A percentile compares a stretch with the other conserved stretches of the same genome.
Conservation (phyloP, 306 rosid species). For the Cucumis sativus region Cucumber_9930_V3 NC_026656.2:24217001-24217500, state of each 20-base stretch:
- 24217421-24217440: constrained; percentile 92
- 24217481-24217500: neutral
- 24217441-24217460: neutral
- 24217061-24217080: too few species aligned
- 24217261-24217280: neutral
- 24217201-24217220: too few species aligned
- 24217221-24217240: neutral
- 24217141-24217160: too few species aligned
- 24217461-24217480: neutral
- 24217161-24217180: too few species aligned
- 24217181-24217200: too few species aligned
- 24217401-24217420: constrained; percentile 52
- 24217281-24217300: neutral
- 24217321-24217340: constrained; percentile 77
- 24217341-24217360: constrained; percentile 37
- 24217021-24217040: too few species aligned
- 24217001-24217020: too few species aligned
- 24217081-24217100: too few species aligned
- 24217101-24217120: too few species aligned
- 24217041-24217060: too few species aligned
- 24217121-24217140: too few species aligned
- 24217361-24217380: constrained; percentile 22
- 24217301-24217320: neutral
- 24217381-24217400: constrained; percentile 44
- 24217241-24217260: neutral